Conservation (phyloP, 1,139 yeast species). For the Blastobotrys proliferans region DNA sequence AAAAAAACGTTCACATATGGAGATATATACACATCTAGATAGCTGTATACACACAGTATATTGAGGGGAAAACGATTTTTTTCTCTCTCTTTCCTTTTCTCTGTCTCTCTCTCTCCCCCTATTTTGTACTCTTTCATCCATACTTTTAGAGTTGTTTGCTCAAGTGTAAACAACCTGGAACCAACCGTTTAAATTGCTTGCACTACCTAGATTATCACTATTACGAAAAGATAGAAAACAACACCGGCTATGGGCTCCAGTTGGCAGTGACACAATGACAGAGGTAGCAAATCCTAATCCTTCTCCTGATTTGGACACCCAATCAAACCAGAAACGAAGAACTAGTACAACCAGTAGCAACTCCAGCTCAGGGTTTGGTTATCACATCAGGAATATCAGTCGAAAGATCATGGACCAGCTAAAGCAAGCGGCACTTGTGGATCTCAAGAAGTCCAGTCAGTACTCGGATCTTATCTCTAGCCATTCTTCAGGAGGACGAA, state of each 20-base stretch:
- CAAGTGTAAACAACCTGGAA: not conserved
- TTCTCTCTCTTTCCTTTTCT: not conserved
- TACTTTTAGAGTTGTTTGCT: not conserved
- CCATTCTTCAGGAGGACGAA: not conserved
- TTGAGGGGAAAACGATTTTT: too few species aligned
- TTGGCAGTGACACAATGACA: not conserved
- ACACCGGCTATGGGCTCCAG: too few species aligned
- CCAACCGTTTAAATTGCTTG: not conserved
- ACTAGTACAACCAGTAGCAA: not conserved
- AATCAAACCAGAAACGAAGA: not conserved
- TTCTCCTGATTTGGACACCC: not conserved
- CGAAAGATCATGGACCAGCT: constrained; percentile 3
- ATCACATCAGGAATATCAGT: constrained; percentile 4
- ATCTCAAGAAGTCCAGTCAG: not conserved
- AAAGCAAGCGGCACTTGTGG: constrained; percentile 7
- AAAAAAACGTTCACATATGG: too few species aligned
- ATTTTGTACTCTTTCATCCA: not conserved
- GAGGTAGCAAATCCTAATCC: not conserved
- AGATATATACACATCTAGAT: too few species aligned
- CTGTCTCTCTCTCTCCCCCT: not conserved
- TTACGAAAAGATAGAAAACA: too few species aligned
- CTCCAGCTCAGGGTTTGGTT: constrained; percentile 1
- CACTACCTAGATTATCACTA: not conserved
- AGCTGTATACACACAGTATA: too few species aligned
- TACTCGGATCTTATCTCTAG: not conserved